Evolutionary conservation across 2,329 filamentous ascomycete species (phyloP).

Genomic region (Onygenales sp.): DNA sequence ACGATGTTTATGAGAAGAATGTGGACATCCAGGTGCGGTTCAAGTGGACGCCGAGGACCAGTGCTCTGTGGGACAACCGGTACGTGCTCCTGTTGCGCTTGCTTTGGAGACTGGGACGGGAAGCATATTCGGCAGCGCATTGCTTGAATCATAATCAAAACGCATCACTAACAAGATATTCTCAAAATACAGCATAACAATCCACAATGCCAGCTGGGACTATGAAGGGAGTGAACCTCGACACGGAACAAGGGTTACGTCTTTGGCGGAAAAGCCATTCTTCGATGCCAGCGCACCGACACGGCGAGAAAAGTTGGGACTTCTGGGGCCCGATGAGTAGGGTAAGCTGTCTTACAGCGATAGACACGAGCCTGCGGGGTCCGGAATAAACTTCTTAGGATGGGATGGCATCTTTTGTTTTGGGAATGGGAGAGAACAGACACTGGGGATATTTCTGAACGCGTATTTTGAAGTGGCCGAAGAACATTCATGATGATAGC

Average conservation of each 20-base stretch:
- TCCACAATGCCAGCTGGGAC: constrained; percentile 67
- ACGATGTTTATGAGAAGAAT: constrained; percentile 58
- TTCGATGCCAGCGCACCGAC: constrained; percentile 57
- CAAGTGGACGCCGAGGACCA: constrained; percentile 58
- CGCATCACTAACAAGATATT: background rate
- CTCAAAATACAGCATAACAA: constrained; percentile 49
- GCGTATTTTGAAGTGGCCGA: too few species aligned
- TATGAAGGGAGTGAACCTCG: constrained; percentile 58
- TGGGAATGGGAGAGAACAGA: too few species aligned
- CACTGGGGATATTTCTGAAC: too few species aligned
- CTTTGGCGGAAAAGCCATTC: constrained; percentile 61
- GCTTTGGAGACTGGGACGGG: too few species aligned
- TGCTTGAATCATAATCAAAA: too few species aligned
- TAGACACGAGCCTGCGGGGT: too few species aligned
- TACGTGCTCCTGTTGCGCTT: constrained; percentile 18
- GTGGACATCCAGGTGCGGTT: constrained; percentile 65
- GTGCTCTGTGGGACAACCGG: constrained; percentile 63
- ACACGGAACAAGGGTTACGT: constrained; percentile 63
- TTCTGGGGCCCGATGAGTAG: constrained; percentile 49
- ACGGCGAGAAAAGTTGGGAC: constrained; percentile 54
- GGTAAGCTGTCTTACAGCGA: constrained; percentile 11
- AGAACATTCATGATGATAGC: too few species aligned
- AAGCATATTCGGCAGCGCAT: too few species aligned
- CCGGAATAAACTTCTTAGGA: too few species aligned
- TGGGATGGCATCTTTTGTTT: too few species aligned